Evolutionary conservation across 2,329 filamentous ascomycete genomes (phyloP), one percentile per base, ranked within the genome.

Genomic region (Ophiostoma populinum): DNA sequence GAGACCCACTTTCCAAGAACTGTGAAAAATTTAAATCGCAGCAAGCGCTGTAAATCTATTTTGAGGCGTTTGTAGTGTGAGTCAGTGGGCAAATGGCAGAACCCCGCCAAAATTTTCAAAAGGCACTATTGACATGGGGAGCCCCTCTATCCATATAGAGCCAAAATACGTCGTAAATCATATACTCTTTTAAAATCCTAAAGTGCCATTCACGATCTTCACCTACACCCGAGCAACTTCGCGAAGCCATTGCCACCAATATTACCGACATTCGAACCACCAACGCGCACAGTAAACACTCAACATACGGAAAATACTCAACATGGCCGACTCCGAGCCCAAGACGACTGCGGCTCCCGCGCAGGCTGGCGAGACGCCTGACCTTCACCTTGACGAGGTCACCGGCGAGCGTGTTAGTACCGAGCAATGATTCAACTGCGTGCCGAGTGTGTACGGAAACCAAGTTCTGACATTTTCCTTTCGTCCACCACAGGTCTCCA

Each of bases 331-430:
- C 24, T 32, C 41, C 7, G 34, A 27, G 13, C 16, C 42, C 12
- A 34, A 34, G 16, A 35, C 35, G 32, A 32, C 34, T 6, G n/a
- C 26, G 22, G 30, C 38, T 21, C n/a, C 29, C 18, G 34, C 34
- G 12, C 34, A 34, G 25, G 37, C 28, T 8, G 32, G 21, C n/a
- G 36, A 38, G 26, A 30, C 28, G 22, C 32, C 60, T 43, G 66
- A 69, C 44, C 67, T 92, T 47, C 70, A 86, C 56, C 70, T 90
- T 34, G 90, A 98, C 56, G 82, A 92, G 51, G 82, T 86, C 44
- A 95, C 90, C 11, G 90, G 90, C 50, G 90, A 98, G 62, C 38
- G 36, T 5, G 43, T 45, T 32, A 3, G 43, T 43, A 26, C 8
- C n/a, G 28, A n/a, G n/a, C n/a, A n/a, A n/a, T n/a, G n/a, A n/a